Evolutionary conservation across 2,329 filamentous ascomycete genomes (phyloP).

Genomic region (Fusarium fujikuroi): DNA sequence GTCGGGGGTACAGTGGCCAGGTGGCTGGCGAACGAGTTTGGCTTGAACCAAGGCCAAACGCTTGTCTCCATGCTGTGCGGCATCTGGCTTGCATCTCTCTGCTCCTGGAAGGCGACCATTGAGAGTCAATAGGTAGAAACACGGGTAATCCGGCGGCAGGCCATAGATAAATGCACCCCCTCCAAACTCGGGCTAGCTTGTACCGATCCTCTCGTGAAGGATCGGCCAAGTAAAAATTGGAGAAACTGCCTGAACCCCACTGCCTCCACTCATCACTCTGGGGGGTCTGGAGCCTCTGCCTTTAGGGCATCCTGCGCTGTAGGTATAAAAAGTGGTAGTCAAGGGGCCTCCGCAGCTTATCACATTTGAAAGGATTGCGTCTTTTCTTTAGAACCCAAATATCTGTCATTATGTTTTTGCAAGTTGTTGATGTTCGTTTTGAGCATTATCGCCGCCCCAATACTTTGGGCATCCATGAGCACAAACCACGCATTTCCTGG

Average conservation of each 20-base stretch:
- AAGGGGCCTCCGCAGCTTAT: background rate
- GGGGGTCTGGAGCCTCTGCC: background rate
- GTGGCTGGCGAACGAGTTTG: background rate
- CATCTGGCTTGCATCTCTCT: background rate
- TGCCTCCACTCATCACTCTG: background rate
- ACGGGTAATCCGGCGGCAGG: fast-evolving
- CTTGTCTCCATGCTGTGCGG: background rate
- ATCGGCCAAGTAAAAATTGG: background rate
- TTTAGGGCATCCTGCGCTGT: background rate
- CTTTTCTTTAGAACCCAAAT: background rate
- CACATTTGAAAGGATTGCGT: background rate
- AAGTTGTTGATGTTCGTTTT: constrained; percentile 25
- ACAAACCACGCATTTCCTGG: constrained; percentile 35
- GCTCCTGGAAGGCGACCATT: background rate
- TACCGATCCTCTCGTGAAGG: background rate
- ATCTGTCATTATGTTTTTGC: constrained; percentile 10
- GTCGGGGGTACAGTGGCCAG: background rate
- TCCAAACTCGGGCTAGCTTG: background rate
- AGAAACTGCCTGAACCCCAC: background rate
- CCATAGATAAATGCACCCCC: background rate
- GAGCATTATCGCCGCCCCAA: constrained; percentile 31
- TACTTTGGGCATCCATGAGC: constrained; percentile 29
- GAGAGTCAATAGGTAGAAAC: background rate
- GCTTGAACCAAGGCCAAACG: background rate
- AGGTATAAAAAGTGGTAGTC: background rate